Evolutionary conservation across 306 rosid species (phyloP).

Genomic region (peach (Prunus persica)): Prunus_persica_NCBIv2 NC_034016.1:21545501-21546000

Average conservation of each 20-base stretch:
- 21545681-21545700: background rate
- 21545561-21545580: background rate
- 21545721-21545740: background rate
- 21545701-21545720: background rate
- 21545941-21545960: slow-evolving; percentile 4
- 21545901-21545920: slow-evolving; percentile 27
- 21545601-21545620: background rate
- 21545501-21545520: background rate
- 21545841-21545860: background rate
- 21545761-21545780: background rate
- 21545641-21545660: background rate
- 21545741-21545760: background rate
- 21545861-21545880: slow-evolving; percentile 22
- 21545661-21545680: background rate
- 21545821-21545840: slow-evolving; percentile 3
- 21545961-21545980: slow-evolving; percentile 21
- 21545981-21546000: slow-evolving; percentile 60
- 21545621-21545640: background rate
- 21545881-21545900: slow-evolving; percentile 54
- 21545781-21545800: background rate
- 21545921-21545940: slow-evolving; percentile 70
- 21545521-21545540: background rate
- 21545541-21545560: background rate
- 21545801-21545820: background rate
- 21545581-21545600: background rate